Evolutionary conservation across 2,329 filamentous ascomycete genomes (phyloP), one percentile per base, ranked within the genome.

Genomic region (Fusarium sp.): DNA sequence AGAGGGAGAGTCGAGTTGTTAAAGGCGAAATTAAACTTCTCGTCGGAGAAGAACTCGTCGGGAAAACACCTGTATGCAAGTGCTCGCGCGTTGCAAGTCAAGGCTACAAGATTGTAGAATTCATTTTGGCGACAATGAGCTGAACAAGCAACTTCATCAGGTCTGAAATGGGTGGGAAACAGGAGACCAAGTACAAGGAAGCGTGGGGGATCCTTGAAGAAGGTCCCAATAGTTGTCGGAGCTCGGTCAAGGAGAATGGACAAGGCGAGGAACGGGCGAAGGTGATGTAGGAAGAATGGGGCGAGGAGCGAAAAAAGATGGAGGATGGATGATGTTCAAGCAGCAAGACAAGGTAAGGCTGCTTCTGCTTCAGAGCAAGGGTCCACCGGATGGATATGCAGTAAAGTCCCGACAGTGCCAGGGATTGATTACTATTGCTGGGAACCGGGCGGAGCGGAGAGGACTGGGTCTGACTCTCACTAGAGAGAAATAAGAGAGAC

Each of bases 181-280:
- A 72, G 55, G 62, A 72, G 72, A 72, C 58, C 63, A 70, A 72
- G 66, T 67, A 69, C 54, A 58, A 57, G 55, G 57, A 31, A 51
- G 63, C 64, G 72, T 74, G 72, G 72, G 72, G 72, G 61, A 56
- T 65, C 67, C 65, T 55, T 63, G 57, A 51, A 53, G 42, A 34
- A 46, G 39, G 62, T 69, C 46, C 50, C 45, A 55, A 60, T 60
- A 62, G 47, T 43, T 54, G 62, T 64, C 42, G 57, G 43, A 57
- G 64, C 68, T 74, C 72, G 72, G 72, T 74, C 70, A 74, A 45
- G 72, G 38, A 74, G 72, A 74, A 69, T 13, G 69, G 64, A 55
- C 63, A 70, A 69, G 67, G 60, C 28, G 28, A 56, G 55, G 50
- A 42, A 53, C 22, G 51, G 58, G 43, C 54, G 36, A 60, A 43